Evolutionary conservation across 2,329 filamentous ascomycete species (phyloP).

Genomic region (Penicillium sp.): DNA sequence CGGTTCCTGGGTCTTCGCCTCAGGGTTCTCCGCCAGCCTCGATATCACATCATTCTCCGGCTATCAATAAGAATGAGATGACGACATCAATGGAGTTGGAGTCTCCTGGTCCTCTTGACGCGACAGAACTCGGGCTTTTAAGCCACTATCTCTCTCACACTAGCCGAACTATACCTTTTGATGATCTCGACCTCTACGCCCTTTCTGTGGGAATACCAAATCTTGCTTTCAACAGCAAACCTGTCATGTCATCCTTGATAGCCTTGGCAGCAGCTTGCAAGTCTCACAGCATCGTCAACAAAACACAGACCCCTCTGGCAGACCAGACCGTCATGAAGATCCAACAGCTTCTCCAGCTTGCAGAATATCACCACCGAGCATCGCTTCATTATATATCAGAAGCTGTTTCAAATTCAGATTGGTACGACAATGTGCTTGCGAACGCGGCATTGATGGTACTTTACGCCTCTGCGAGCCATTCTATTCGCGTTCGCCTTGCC

Average conservation of each 20-base stretch:
- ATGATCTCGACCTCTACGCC: conserved; percentile 45
- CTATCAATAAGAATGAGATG: conserved; percentile 1
- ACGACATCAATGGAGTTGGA: neutral
- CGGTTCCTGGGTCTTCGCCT: conserved; percentile 9
- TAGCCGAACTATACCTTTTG: conserved; percentile 41
- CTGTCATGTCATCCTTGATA: conserved; percentile 49
- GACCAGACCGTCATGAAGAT: conserved; percentile 24
- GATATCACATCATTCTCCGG: neutral
- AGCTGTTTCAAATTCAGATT: conserved; percentile 32
- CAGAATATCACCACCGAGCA: conserved; percentile 43
- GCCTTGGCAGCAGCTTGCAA: conserved; percentile 49
- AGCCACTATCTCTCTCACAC: conserved; percentile 51
- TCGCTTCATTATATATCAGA: conserved; percentile 46
- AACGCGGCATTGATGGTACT: conserved; percentile 51
- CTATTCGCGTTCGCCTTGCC: conserved; percentile 40
- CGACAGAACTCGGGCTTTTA: conserved; percentile 43
- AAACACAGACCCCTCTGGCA: neutral
- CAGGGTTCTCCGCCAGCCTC: conserved; percentile 1
- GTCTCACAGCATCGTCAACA: conserved; percentile 31
- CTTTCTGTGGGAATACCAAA: conserved; percentile 50
- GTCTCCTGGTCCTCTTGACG: conserved; percentile 13
- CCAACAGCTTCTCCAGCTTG: conserved; percentile 29
- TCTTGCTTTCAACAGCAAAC: conserved; percentile 44
- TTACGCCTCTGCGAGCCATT: conserved; percentile 46
- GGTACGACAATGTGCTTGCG: conserved; percentile 43